Evolutionary conservation across 306 rosid species (phyloP).

Genomic region (Vigna angularis): DNA sequence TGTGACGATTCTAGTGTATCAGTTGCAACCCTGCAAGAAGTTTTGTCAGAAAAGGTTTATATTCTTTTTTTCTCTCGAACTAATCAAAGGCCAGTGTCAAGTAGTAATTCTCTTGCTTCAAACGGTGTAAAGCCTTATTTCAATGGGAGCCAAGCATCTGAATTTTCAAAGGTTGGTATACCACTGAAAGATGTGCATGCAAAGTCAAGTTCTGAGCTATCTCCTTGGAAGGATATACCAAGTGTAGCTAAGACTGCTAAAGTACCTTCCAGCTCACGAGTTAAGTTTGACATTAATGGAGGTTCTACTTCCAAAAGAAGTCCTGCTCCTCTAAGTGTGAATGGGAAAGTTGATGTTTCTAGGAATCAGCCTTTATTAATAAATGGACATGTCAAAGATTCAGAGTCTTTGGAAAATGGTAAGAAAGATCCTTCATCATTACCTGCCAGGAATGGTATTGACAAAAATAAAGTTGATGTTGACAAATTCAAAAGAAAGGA

Average conservation of each 20-base stretch:
- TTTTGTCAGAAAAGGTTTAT: constrained; percentile 94
- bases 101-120: constrained; percentile 52
- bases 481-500: constrained; percentile 43
- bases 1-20: constrained; percentile 90
- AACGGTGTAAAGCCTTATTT: constrained; percentile 71
- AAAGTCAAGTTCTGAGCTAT: constrained; percentile 59
- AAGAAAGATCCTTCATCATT: constrained; percentile 54
- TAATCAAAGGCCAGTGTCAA: constrained; percentile 70
- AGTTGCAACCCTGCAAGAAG: constrained; percentile 80
- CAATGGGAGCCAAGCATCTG: constrained; percentile 72
- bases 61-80: constrained; percentile 93
- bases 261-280: constrained; percentile 53
- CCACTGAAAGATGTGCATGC: constrained; percentile 53
- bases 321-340: constrained; percentile 55
- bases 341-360: constrained; percentile 61
- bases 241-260: constrained; percentile 61
- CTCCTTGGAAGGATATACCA: constrained; percentile 60
- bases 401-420: constrained; percentile 55
- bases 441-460: constrained; percentile 55
- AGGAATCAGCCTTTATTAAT: constrained; percentile 52
- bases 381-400: constrained; percentile 62
- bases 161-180: constrained; percentile 55
- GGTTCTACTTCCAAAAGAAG: constrained; percentile 58
- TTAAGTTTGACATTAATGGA: constrained; percentile 67
- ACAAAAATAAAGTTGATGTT: constrained; percentile 48